Base-by-base conservation (phyloP, 352 stramenopile species). In the Pseudoperonospora humuli region DNA sequence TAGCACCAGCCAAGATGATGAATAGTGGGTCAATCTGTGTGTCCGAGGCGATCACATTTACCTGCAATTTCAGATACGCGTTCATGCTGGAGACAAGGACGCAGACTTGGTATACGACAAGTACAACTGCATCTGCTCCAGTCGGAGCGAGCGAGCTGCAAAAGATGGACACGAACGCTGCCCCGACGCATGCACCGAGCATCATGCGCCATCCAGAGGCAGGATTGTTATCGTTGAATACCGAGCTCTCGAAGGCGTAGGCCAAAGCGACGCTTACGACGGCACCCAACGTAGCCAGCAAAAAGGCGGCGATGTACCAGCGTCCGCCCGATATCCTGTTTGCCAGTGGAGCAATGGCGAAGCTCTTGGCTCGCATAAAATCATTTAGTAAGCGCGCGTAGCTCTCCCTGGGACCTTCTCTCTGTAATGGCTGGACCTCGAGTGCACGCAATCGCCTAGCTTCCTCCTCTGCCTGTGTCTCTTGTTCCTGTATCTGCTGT, bases 61-160 rank as follows among this genome's bases (percentile, higher is more conserved):
- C 58, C 28, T 70, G 55, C 17, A 71, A 57, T 44, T 68, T 66
- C 21, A 81, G 45, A 34, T 65, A 81, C 15, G 69, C 57, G 43
- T 81, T 75, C 54, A 81, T 59, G 41, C 57, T 68, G 13, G 64
- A 67, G 34, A 65, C 59, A 9, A 77, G 29, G 18, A 78, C 69
- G 36, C 64, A 67, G n/a, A 31, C 40, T 41, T 75, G 66, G 41
- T 75, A 71, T 23, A 78, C 48, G 11, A 57, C 29, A 11, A 77
- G 49, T 19, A 75, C 64, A 19, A 74, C 17, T 11, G 57, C 54
- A 36, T 81, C 69, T 17, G 64, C 42, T 7, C 47, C 46, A 3
- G 57, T 51, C 0, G 69, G 66, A 5, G 67, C 63, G 3, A 75
- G 34, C 14, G 59, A 75, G 19, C 66, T 63, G 42, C 50, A 55